Evolutionary conservation across 257 asterid species (phyloP), one percentile per base, ranked within the genome.

Genomic region (Handroanthus guayacan): DNA sequence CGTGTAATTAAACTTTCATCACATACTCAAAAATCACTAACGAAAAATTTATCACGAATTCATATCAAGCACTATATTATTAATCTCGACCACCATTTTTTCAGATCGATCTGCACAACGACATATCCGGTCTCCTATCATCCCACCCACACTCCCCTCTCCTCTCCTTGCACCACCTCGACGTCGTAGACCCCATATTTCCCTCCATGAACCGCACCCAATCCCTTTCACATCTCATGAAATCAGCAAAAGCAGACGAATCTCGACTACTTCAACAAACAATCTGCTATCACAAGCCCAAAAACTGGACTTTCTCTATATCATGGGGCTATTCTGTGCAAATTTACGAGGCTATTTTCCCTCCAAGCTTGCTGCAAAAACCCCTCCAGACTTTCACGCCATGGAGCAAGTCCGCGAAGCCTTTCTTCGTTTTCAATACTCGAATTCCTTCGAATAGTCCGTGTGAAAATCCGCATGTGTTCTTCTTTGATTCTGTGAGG

Each of bases 291-390:
- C 47, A 74, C 79, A 71, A 36, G 12, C 75, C 72, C 1, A 61
- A 41, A 1, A 76, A 75, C 50, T 84, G 88, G 91, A 76, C 88
- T 1, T 65, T 82, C 65, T 80, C 88, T 11, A 67, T 72, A 20
- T 77, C 88, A 0, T 84, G 85, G 82, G 88, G 86, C 41, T 84
- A 84, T 39, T 57, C 84, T 0, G 62, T 79, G 20, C 82, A 84
- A n/a, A 1, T 84, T 5, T 84, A 81, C 14, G 82, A 82, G 67
- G 5, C 73, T 37, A 48, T 80, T 6, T 7, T 82, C 10, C 76
- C 60, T 9, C 80, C 84, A 5, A 84, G 88, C 66, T 10, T 56
- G 16, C 78, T 87, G 1, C 81, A 72, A 51, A 76, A 16, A 38
- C 85, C 88, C 3, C 68, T 82, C 12, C 69, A 82, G 67, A 87